Conservation (phyloP, 352 stramenopile genomes). For the Pythium apleroticum region DNA sequence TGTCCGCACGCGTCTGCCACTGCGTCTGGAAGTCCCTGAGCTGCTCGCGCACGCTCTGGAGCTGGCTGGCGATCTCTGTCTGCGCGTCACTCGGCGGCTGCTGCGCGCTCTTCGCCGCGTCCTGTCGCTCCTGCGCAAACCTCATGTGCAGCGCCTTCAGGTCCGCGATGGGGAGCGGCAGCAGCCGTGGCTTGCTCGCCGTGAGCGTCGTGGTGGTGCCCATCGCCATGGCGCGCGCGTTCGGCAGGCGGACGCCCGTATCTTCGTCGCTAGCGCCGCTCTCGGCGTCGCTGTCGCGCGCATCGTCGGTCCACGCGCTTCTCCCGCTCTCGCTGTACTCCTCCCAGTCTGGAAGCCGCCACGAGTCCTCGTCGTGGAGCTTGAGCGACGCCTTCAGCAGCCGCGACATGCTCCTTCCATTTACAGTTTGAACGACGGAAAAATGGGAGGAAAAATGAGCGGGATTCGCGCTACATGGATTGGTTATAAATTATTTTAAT, state of each 20-base stretch:
- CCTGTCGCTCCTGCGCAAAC: slow-evolving; percentile 34
- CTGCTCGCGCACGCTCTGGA: slow-evolving; percentile 47
- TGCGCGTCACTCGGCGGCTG: slow-evolving; percentile 19
- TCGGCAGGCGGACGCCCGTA: background rate
- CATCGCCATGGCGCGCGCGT: slow-evolving; percentile 1
- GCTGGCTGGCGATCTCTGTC: slow-evolving; percentile 34
- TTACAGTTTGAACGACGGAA: slow-evolving; percentile 10
- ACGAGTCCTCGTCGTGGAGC: slow-evolving; percentile 31
- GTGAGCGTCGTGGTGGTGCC: slow-evolving; percentile 22
- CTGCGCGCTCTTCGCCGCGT: slow-evolving; percentile 15
- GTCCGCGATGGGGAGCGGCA: slow-evolving; percentile 12
- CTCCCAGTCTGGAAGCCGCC: slow-evolving; percentile 58
- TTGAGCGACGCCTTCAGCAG: slow-evolving; percentile 5
- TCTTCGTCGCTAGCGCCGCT: slow-evolving; percentile 11
- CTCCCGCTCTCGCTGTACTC: slow-evolving; percentile 42
- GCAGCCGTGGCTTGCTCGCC: slow-evolving; percentile 7
- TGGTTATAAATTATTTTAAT: slow-evolving; percentile 6
- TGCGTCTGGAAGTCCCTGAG: slow-evolving; percentile 47
- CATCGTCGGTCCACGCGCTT: slow-evolving; percentile 27
- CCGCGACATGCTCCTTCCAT: slow-evolving; percentile 1
- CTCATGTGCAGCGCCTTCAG: slow-evolving; percentile 34
- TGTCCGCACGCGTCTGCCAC: slow-evolving; percentile 24
- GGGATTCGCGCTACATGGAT: slow-evolving; percentile 7
- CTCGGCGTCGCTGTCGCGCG: slow-evolving; percentile 11
- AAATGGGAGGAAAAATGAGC: slow-evolving; percentile 11